A percentile compares a stretch with the other conserved stretches of the same genome.
Evolutionary conservation across 192 early-diverging fungal species (phyloP).

Genomic region (Coemansia umbellata): DNA sequence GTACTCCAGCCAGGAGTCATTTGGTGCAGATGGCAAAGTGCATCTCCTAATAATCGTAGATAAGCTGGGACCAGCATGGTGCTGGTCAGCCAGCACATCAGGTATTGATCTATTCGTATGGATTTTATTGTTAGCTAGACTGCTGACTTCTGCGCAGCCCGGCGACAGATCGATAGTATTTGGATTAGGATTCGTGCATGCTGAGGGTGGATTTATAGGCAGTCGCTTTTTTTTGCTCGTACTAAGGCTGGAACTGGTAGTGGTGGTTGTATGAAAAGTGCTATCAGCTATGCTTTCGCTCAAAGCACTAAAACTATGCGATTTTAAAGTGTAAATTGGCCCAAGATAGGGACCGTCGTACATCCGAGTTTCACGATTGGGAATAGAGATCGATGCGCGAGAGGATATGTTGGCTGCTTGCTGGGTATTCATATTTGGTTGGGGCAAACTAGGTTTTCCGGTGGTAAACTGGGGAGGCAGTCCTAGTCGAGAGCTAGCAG

Average conservation of each 20-base stretch:
- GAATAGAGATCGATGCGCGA: conserved; percentile 18
- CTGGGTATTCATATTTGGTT: neutral
- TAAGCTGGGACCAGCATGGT: too few species aligned
- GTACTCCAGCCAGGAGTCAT: neutral
- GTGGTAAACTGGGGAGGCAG: neutral
- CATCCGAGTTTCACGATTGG: neutral
- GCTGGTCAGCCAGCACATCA: too few species aligned
- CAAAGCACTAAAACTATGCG: conserved; percentile 24
- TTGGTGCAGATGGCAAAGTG: conserved; percentile 2
- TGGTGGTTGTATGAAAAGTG: conserved; percentile 21
- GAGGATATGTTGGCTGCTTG: neutral
- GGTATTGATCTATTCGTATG: too few species aligned
- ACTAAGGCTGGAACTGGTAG: too few species aligned
- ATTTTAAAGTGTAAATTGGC: conserved; percentile 8
- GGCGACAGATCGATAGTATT: too few species aligned
- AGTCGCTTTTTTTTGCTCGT: too few species aligned
- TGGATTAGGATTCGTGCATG: too few species aligned
- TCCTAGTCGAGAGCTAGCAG: conserved; percentile 5
- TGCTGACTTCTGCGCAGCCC: too few species aligned
- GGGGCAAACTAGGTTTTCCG: neutral
- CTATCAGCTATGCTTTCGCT: conserved; percentile 20
- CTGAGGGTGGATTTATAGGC: too few species aligned
- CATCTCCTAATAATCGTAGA: conserved; percentile 3
- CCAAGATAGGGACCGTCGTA: neutral
- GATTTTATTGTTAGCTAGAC: too few species aligned